Conservation (phyloP, 495 filamentous ascomycete genomes). For the Xylaria intraflava region DNA sequence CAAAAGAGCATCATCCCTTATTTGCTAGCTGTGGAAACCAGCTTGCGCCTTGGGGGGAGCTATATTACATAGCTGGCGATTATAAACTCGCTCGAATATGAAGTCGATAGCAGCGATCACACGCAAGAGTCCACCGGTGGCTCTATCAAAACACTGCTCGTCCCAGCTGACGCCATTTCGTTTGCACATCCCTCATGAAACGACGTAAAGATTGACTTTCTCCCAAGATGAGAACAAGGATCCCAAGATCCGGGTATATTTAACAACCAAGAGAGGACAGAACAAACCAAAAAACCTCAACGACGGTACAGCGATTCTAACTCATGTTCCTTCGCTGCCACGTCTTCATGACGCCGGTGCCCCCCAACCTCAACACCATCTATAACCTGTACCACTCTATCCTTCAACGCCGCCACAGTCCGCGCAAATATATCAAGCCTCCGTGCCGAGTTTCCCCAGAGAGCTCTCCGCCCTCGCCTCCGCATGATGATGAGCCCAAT, state of each 20-base stretch:
- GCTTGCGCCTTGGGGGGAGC: too few relatives aligned
- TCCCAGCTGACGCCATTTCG: too few relatives aligned
- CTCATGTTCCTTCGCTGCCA: conserved; percentile 6
- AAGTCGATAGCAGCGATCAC: too few relatives aligned
- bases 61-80: too few relatives aligned
- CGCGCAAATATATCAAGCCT: not conserved
- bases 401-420: not conserved
- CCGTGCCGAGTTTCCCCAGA: not conserved
- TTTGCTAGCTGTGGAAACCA: too few relatives aligned
- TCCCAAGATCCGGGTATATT: not conserved
- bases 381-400: not conserved
- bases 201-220: too few relatives aligned
- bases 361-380: not conserved
- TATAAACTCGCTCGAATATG: too few relatives aligned
- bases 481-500: not conserved
- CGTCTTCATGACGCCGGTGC: not conserved
- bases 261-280: not conserved
- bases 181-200: too few relatives aligned
- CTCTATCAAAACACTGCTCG: too few relatives aligned
- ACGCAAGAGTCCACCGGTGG: too few relatives aligned
- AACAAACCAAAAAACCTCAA: not conserved
- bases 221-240: not conserved
- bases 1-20: too few relatives aligned
- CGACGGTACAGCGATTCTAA: conserved; percentile 9
- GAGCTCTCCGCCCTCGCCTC: not conserved